phyloP scores from a whole-genome alignment of 2,329 filamentous ascomycete genomes.

The Colletotrichum orchidophilum region DNA sequence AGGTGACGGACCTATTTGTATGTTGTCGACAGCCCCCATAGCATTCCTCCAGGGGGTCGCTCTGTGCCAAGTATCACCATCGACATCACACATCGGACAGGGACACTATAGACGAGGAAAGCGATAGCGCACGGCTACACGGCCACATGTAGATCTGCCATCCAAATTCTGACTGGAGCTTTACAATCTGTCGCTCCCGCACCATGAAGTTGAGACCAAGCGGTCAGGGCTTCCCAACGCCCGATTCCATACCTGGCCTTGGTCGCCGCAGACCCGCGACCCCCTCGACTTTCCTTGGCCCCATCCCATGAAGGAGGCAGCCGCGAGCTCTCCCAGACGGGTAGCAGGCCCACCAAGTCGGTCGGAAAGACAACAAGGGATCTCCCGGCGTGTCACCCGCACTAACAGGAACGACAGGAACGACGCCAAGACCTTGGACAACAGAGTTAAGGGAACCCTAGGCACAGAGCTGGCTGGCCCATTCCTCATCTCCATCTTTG shows the following conservation, averaged over 20 bases:
- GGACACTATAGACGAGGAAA: neutral
- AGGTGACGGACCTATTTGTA: constrained; percentile 40
- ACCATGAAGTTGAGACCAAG: constrained; percentile 20
- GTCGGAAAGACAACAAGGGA: constrained; percentile 3
- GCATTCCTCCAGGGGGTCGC: neutral
- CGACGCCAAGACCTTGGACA: constrained; percentile 9
- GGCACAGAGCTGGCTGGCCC: neutral
- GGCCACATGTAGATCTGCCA: constrained; percentile 18
- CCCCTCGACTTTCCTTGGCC: constrained; percentile 3
- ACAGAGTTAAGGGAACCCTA: neutral
- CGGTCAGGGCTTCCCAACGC: constrained; percentile 17
- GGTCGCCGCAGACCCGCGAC: constrained; percentile 8
- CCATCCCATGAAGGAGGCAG: neutral
- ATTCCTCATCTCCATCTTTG: neutral
- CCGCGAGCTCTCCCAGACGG: neutral
- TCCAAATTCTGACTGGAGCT: constrained; percentile 25
- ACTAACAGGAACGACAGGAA: constrained; percentile 22
- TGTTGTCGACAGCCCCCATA: constrained; percentile 2
- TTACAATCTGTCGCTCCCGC: neutral
- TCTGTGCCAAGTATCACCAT: constrained; percentile 28
- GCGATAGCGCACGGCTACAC: constrained; percentile 6
- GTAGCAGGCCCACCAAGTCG: constrained; percentile 8
- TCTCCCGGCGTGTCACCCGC: constrained; percentile 19
- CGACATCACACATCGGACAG: constrained; percentile 22
- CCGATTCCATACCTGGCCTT: constrained; percentile 24